Evolutionary conservation across 2,329 filamentous ascomycete genomes (phyloP).

Genomic region (Dryadomyces sulphureus): DNA sequence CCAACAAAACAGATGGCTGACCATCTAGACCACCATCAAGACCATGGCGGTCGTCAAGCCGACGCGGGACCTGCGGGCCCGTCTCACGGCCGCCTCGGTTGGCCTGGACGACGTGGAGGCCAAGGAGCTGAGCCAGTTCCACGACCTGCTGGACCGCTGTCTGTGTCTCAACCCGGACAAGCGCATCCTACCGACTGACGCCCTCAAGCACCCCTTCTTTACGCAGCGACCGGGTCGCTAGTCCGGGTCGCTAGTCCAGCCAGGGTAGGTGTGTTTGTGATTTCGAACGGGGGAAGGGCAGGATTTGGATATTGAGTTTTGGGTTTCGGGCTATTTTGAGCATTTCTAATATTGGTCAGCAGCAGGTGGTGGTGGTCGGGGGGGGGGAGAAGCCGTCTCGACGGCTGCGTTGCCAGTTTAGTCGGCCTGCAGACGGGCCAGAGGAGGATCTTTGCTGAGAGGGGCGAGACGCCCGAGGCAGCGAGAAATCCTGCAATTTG

Average conservation of each 20-base stretch:
- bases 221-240: slow-evolving; percentile 21
- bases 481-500: too few species aligned
- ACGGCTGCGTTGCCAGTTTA: too few species aligned
- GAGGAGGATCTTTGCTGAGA: too few species aligned
- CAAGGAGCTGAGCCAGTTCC: slow-evolving; percentile 68
- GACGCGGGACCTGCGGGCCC: slow-evolving; percentile 65
- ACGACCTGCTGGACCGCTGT: slow-evolving; percentile 79
- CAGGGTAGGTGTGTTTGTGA: neutral
- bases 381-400: too few species aligned
- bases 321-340: too few species aligned
- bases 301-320: too few species aligned
- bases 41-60: slow-evolving; percentile 59
- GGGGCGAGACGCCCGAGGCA: too few species aligned
- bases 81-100: slow-evolving; percentile 59
- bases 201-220: slow-evolving; percentile 82
- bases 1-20: slow-evolving; percentile 5
- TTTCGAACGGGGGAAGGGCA: too few species aligned
- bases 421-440: too few species aligned
- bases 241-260: neutral
- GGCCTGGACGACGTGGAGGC: slow-evolving; percentile 60
- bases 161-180: slow-evolving; percentile 85
- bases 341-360: too few species aligned
- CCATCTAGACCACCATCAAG: slow-evolving; percentile 45
- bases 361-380: too few species aligned
- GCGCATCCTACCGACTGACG: slow-evolving; percentile 73